A percentile compares a stretch with the other conserved stretches of the same genome.
Evolutionary conservation across 2,329 filamentous ascomycete species (phyloP).

Genomic region (Alternaria tenuissima): DNA sequence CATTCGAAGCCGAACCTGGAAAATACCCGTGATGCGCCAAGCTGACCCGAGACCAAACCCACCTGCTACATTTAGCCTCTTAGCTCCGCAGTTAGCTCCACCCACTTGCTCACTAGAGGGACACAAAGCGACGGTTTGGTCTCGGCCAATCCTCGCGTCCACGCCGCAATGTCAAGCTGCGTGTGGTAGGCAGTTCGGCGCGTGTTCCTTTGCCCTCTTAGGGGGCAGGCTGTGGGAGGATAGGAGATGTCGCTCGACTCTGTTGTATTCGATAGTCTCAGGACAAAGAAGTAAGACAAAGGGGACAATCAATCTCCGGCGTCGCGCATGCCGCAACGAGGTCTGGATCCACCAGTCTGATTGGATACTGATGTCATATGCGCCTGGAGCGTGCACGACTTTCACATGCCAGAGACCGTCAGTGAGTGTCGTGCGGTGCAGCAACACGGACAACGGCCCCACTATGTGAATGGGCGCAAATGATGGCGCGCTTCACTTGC

Average conservation of each 20-base stretch:
- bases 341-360: conserved; percentile 7
- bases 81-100: neutral
- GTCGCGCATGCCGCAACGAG: conserved; percentile 5
- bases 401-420: conserved; percentile 21
- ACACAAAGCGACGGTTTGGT: neutral
- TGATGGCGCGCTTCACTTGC: conserved; percentile 23
- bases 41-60: neutral
- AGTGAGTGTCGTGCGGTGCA: neutral
- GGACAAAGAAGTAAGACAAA: neutral
- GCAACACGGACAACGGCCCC: conserved; percentile 24
- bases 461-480: conserved; percentile 11
- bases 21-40: conserved; percentile 12
- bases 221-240: neutral
- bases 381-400: conserved; percentile 15
- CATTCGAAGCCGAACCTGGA: neutral
- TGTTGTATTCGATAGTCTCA: neutral
- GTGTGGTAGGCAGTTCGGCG: neutral
- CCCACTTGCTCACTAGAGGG: neutral
- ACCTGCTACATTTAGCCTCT: conserved; percentile 12
- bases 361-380: conserved; percentile 22
- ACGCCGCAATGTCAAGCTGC: neutral
- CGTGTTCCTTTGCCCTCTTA: neutral
- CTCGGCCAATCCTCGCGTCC: neutral
- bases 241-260: neutral
- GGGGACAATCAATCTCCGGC: conserved; percentile 1